phyloP scores from a whole-genome alignment of 2,329 filamentous ascomycete species.

The Penicillium sp. region DNA sequence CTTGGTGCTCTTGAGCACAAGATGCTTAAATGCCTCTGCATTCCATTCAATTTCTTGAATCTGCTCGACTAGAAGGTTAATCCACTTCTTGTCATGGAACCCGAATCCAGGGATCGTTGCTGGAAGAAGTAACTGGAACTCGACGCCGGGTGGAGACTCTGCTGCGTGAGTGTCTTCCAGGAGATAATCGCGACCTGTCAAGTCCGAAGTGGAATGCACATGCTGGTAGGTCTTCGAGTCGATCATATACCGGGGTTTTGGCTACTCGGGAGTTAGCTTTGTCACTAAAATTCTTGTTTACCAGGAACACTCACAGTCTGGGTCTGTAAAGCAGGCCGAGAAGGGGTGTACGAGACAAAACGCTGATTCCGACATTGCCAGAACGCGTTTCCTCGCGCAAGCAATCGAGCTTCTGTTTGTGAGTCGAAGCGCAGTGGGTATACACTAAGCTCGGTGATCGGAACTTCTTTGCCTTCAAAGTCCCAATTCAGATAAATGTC shows the following conservation, averaged over 20 bases:
- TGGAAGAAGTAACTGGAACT: background rate
- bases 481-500: background rate
- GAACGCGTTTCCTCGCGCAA: background rate
- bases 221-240: background rate
- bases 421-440: background rate
- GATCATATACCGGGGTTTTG: background rate
- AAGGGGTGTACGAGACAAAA: background rate
- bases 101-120: background rate
- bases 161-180: background rate
- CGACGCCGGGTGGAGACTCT: background rate
- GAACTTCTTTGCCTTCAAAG: background rate
- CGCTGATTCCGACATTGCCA: background rate
- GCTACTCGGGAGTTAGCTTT: background rate
- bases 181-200: background rate
- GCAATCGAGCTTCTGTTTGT: background rate
- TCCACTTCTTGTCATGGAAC: slow-evolving; percentile 6
- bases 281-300: background rate
- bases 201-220: background rate
- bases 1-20: background rate
- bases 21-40: background rate
- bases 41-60: background rate
- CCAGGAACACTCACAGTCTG: background rate
- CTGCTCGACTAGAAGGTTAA: background rate
- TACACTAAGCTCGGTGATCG: background rate
- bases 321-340: background rate